Conservation (phyloP, 495 filamentous ascomycete species). For the Aspergillus bridgeri region DNA sequence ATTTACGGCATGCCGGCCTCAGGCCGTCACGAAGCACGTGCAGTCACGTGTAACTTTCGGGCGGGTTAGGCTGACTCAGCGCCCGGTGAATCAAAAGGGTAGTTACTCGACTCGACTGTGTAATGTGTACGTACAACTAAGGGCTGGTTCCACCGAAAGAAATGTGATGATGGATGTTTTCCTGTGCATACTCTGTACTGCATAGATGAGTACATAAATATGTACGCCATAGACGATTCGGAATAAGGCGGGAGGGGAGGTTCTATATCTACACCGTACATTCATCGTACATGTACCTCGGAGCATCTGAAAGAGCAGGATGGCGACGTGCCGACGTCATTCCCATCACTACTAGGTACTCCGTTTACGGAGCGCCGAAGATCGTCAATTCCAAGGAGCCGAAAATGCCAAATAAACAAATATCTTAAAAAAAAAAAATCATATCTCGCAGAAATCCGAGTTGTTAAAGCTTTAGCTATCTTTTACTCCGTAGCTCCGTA, state of each 20-base stretch:
- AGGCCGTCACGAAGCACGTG: not conserved
- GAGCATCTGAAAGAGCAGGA: conserved; percentile 15
- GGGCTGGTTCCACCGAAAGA: too few relatives aligned
- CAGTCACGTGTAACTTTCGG: not conserved
- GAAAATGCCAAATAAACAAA: too few relatives aligned
- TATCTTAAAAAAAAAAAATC: not conserved
- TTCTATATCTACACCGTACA: not conserved
- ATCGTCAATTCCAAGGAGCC: too few relatives aligned
- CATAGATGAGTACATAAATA: too few relatives aligned
- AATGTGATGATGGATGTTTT: too few relatives aligned
- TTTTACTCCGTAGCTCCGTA: conserved; percentile 9
- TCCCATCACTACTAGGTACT: conserved; percentile 17
- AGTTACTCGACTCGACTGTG: too few relatives aligned
- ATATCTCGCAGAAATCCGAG: not conserved
- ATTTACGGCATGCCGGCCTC: too few relatives aligned
- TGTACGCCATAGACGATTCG: not conserved
- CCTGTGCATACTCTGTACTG: not conserved
- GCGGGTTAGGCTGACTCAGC: not conserved
- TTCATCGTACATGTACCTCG: too few relatives aligned
- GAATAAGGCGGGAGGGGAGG: not conserved
- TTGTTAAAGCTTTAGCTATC: not conserved
- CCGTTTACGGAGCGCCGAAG: conserved; percentile 19
- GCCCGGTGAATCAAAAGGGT: not conserved
- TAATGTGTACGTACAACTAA: too few relatives aligned
- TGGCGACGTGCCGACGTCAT: conserved; percentile 41